Evolutionary conservation across 2,329 filamentous ascomycete genomes (phyloP).

Genomic region (Phialophora macrospora): DNA sequence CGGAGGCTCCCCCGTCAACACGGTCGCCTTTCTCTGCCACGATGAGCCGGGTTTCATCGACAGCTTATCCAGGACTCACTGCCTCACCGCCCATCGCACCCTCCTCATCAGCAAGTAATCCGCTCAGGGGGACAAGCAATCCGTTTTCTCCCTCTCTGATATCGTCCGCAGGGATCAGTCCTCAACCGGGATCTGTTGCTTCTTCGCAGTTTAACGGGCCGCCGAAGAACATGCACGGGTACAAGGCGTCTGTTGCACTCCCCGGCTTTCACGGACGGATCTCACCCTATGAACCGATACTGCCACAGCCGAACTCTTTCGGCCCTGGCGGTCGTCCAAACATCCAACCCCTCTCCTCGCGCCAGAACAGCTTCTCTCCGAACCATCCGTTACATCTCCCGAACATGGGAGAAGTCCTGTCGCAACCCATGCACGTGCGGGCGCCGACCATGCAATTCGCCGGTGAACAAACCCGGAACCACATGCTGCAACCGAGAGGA

Average conservation of each 20-base stretch:
- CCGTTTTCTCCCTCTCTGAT: constrained; percentile 66
- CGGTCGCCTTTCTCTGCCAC: constrained; percentile 66
- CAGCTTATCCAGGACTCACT: constrained; percentile 74
- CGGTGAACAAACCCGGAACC: constrained; percentile 15
- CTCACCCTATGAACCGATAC: constrained; percentile 70
- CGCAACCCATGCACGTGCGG: constrained; percentile 45
- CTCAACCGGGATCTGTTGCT: constrained; percentile 66
- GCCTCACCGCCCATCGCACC: constrained; percentile 82
- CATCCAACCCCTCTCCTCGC: constrained; percentile 36
- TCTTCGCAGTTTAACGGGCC: constrained; percentile 71
- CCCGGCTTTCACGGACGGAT: constrained; percentile 63
- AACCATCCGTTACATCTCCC: constrained; percentile 54
- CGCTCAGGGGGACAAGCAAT: constrained; percentile 63
- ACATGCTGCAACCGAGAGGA: constrained; percentile 19
- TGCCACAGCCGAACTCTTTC: constrained; percentile 67
- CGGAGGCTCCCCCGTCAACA: constrained; percentile 67
- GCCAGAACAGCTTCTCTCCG: constrained; percentile 61
- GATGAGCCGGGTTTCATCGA: constrained; percentile 70
- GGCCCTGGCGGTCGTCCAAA: constrained; percentile 39
- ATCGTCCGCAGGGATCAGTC: constrained; percentile 66
- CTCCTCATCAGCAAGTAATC: constrained; percentile 75
- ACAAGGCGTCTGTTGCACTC: constrained; percentile 73
- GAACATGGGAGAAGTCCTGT: constrained; percentile 58
- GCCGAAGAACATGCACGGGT: constrained; percentile 63
- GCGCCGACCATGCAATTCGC: constrained; percentile 13